Conservation (phyloP, 148 eudicot species). For the Rhododendron molle region DNA sequence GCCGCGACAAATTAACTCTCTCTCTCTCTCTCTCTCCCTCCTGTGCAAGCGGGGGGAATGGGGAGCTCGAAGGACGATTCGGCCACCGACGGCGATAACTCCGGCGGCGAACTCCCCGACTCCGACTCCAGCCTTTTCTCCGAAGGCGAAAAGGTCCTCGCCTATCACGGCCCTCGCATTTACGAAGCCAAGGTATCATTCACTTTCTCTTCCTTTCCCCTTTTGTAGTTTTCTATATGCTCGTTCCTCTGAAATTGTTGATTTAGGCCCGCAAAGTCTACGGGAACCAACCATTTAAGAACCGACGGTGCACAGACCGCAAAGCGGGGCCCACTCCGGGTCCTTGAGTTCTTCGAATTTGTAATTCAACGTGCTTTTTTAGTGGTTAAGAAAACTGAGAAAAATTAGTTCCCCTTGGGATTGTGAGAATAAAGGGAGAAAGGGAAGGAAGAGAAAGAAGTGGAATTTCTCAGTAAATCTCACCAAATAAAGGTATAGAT, state of each 20-base stretch:
- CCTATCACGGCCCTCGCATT: conserved; percentile 93
- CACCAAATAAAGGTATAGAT: too few relatives aligned
- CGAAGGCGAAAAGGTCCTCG: conserved; percentile 89
- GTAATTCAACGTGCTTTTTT: not conserved
- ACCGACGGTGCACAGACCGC: not conserved
- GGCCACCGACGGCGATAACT: conserved; percentile 52
- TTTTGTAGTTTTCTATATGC: not conserved
- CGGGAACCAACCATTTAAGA: not conserved
- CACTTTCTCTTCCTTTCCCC: not conserved
- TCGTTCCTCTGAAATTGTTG: not conserved
- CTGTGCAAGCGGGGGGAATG: conserved; percentile 26
- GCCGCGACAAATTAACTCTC: not conserved
- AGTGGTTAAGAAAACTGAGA: not conserved
- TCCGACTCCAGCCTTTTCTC: conserved; percentile 41
- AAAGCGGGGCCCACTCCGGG: not conserved
- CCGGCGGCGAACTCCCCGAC: conserved; percentile 51
- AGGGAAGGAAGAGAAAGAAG: not conserved
- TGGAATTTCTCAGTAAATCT: not conserved
- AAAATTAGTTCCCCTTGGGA: not conserved
- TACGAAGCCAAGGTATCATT: conserved; percentile 82
- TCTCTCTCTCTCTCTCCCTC: not conserved
- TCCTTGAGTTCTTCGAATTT: not conserved
- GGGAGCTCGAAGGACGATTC: conserved; percentile 76
- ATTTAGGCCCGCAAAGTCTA: not conserved
- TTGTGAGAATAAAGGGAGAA: not conserved